Evolutionary conservation across 2,329 filamentous ascomycete genomes (phyloP), one percentile per base, ranked within the genome.

Genomic region (Aspergillus sp.): DNA sequence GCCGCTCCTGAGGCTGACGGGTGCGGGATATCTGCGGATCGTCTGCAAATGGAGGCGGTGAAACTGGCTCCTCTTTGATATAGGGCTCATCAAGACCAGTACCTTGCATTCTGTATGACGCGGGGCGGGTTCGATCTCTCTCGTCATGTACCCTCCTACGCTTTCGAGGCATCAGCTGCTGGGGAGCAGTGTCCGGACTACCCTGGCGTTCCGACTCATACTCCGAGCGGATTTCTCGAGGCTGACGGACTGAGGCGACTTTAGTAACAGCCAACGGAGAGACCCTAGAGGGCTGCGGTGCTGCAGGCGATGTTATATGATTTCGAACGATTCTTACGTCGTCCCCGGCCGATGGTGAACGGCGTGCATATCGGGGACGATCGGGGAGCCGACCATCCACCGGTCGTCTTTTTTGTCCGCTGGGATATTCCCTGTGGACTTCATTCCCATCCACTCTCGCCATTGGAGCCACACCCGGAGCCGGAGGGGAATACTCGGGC

Each of bases 251-350:
- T 46, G 74, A 69, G 55, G 79, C 73, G 49, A 75, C 71, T 65
- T 82, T 83, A 50, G 78, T 69, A 42, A 77, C 74, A 52, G 81
- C 78, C 55, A 85, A 70, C 44, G 81, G 81, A 21, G 82, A 83
- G 20, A 84, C 84, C 65, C 89, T 87, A 45, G 86, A 85, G 49
- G 89, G 88, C 64, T 89, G 88, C 21, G 89, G 88, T 47, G 89
- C 89, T 65, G 87, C 75, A 40, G 87, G 88, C 32, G 85, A 86
- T 47, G 86, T 82, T 63, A 92, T 86, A 67, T 91, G 87, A 61
- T 85, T 86, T 65, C 85, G 84, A 62, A 92, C 79, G 53, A 92
- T 76, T 48, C 85, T 84, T 56, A 87, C 81, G 47, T 82, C 72
- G 49, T 72, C 67, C 25, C 71, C 63, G 25, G 70, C 65, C 40